These are phyloP conservation scores for Hymenoscyphus fraxineus DNA, from an alignment of 2,329 filamentous ascomycete genomes.

Conservation along the genomic window DNA sequence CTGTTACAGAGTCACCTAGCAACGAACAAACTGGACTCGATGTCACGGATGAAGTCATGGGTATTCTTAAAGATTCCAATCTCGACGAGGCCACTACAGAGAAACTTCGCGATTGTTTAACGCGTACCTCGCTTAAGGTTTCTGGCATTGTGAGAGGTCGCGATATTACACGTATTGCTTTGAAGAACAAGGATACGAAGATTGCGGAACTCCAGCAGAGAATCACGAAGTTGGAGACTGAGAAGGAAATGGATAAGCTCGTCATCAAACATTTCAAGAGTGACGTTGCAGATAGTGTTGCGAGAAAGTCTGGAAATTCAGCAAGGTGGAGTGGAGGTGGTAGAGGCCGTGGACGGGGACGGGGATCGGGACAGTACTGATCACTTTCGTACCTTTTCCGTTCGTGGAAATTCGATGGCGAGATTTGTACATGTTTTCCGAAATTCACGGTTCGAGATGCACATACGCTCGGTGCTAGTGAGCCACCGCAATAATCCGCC, in stretches of 20 bases:
- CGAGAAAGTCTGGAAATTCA: background rate
- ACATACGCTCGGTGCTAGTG: too few species aligned
- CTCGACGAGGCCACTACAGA: slow-evolving; percentile 39
- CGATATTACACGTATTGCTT: slow-evolving; percentile 59
- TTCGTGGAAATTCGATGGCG: background rate
- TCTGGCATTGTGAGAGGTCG: slow-evolving; percentile 62
- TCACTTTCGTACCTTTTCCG: too few species aligned
- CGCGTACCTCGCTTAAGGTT: slow-evolving; percentile 52
- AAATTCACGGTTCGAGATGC: background rate
- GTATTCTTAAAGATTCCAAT: slow-evolving; percentile 43
- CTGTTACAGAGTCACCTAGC: background rate
- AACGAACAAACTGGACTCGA: slow-evolving; percentile 28
- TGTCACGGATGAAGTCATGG: slow-evolving; percentile 47
- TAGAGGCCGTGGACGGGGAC: background rate
- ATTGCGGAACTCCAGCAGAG: slow-evolving; percentile 63
- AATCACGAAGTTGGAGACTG: slow-evolving; percentile 53
- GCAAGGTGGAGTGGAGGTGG: background rate
- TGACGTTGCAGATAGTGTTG: slow-evolving; percentile 8
- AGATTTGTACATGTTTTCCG: background rate
- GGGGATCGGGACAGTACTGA: background rate
- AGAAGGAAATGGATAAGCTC: slow-evolving; percentile 49
- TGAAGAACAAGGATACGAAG: slow-evolving; percentile 63
- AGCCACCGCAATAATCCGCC: too few species aligned
- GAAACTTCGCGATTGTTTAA: slow-evolving; percentile 45
- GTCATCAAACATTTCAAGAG: slow-evolving; percentile 34